Base-by-base conservation (phyloP, 2,329 filamentous ascomycete genomes). In the Neocatenulostroma microsporum region DNA sequence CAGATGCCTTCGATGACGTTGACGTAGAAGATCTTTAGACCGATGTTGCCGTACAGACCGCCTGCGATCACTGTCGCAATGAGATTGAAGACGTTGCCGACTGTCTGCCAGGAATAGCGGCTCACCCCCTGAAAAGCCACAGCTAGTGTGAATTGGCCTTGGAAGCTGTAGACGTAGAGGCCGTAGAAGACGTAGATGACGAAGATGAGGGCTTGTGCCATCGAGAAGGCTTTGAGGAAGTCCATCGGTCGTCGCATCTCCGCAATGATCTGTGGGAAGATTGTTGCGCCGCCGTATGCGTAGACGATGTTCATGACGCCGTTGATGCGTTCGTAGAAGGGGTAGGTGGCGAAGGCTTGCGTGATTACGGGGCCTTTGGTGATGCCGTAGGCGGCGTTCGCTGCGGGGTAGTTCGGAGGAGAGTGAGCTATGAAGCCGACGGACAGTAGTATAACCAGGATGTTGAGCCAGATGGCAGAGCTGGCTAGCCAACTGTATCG, bases 171-270 rank as follows among this genome's bases (percentile, higher is more conserved):
- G 4, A 69, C 55, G 44, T 63, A 69, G 39, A 68, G 50, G 4
- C 68, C 68, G 46, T 66, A 70, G 33, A 68, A 58, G 39, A 72
- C 57, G 42, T 71, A 71, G 36, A 63, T 60, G 25, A 55, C 39
- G 46, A 68, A 71, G 46, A 71, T 71, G 51, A 71, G 68, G 30
- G 61, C 51, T 31, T 72, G 61, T 3, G 68, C 67, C 11, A 56
- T 50, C 42, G 95, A 88, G 36, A 91, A 98, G 63, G 89, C 91
- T 13, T 96, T 98, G 69, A 82, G 91, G 55, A 95, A 94, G 63
- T 94, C 87, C 25, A 98, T 98, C 53, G 91, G 89, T 36, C 89
- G 96, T 39, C 78, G 89, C 46, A 96, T 98, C 44, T 72, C 68
- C 5, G 73, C 67, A 54, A 79, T 63, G 50, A 78, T 73, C 34